Conservation (phyloP, 139 green algal genomes). For the Choricystis sp. region DNA sequence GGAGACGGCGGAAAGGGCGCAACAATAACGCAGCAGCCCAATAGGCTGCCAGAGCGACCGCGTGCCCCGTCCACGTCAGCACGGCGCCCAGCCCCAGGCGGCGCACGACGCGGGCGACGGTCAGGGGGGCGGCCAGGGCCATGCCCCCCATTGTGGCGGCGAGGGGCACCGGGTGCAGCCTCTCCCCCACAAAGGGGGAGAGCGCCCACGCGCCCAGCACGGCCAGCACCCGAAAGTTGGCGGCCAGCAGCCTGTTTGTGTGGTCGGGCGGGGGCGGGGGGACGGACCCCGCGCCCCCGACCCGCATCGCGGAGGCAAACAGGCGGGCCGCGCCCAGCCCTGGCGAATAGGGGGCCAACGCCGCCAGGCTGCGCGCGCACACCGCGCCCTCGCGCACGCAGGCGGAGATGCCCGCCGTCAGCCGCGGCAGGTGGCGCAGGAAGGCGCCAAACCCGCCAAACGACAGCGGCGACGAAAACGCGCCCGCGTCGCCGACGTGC, state of each 20-base stretch:
- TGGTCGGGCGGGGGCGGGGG: conserved; percentile 18
- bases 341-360: conserved; percentile 53
- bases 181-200: conserved; percentile 21
- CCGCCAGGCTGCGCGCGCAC: conserved; percentile 10
- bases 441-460: conserved; percentile 42
- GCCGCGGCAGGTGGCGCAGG: conserved; percentile 45
- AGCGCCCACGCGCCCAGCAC: conserved; percentile 22
- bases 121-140: conserved; percentile 9
- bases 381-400: conserved; percentile 21
- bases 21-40: no score
- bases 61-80: conserved; percentile 29
- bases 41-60: conserved; percentile 15
- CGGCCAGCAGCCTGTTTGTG: conserved; percentile 47
- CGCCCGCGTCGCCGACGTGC: conserved; percentile 22
- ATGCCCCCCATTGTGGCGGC: conserved; percentile 15
- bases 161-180: conserved; percentile 12
- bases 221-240: conserved; percentile 49
- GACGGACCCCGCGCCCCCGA: conserved; percentile 31
- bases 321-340: conserved; percentile 46
- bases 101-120: conserved; percentile 2
- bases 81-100: conserved; percentile 22
- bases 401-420: conserved; percentile 25
- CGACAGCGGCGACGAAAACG: conserved; percentile 22
- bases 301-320: conserved; percentile 56
- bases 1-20: no score